Conservation (phyloP, 1,139 yeast genomes). For the Yamadazyma aaseri region DNA sequence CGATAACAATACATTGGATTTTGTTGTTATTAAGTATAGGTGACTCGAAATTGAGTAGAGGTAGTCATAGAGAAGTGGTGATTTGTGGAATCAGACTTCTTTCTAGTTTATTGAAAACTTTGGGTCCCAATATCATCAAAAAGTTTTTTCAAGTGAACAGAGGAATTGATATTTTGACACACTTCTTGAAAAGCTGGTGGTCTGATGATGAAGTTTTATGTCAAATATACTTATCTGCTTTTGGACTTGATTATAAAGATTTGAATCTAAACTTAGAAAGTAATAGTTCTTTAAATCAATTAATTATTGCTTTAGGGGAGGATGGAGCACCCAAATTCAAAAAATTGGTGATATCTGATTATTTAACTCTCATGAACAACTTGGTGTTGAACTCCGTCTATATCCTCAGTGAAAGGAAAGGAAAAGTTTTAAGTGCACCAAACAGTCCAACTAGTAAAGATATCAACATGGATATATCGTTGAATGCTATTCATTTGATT, state of each 20-base stretch:
- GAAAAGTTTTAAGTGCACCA: conserved; percentile 40
- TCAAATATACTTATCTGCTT: conserved; percentile 37
- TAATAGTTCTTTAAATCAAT: conserved; percentile 11
- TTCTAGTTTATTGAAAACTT: conserved; percentile 44
- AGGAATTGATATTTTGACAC: conserved; percentile 56
- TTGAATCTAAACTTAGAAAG: conserved; percentile 7
- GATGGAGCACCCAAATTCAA: conserved; percentile 8
- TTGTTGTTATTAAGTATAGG: conserved; percentile 50
- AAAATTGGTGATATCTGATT: conserved; percentile 38
- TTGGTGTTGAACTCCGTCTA: conserved; percentile 38
- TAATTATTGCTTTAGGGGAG: conserved; percentile 5
- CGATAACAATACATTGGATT: conserved; percentile 66
- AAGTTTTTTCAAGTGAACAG: conserved; percentile 50
- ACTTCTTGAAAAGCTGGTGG: conserved; percentile 48
- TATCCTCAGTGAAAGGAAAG: conserved; percentile 30
- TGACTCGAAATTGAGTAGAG: conserved; percentile 5
- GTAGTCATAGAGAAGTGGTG: conserved; percentile 35
- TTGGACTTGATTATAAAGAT: conserved; percentile 31
- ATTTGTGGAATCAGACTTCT: conserved; percentile 50
- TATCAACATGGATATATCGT: conserved; percentile 24
- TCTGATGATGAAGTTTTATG: conserved; percentile 33
- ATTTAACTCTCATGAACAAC: conserved; percentile 38
- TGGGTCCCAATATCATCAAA: conserved; percentile 47
- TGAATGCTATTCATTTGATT: conserved; percentile 36
- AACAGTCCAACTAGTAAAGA: conserved; percentile 25